Percentiles rank a stretch among this genome's conserved stretches.
phyloP scores from a whole-genome alignment of 2,329 filamentous ascomycete genomes.

The Colletotrichum karsti region DNA sequence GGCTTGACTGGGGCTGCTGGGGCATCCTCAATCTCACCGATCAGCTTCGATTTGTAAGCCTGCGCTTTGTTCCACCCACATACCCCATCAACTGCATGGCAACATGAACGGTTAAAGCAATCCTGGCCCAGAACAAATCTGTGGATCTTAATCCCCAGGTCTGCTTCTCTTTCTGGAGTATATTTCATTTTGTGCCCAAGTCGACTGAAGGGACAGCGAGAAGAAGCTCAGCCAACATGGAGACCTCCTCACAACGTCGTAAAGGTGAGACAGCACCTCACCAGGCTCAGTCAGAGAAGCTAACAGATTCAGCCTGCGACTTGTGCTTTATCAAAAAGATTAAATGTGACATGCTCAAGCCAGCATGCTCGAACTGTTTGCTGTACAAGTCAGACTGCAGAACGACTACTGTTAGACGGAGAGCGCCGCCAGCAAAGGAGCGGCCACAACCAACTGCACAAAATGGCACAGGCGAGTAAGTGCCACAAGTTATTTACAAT shows the following conservation, averaged over 20 bases:
- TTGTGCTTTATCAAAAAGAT: constrained; percentile 56
- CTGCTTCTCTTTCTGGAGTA: too few species aligned
- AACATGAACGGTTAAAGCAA: too few species aligned
- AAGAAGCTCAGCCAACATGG: constrained; percentile 30
- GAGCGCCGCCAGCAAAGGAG: constrained; percentile 28
- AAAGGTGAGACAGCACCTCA: constrained; percentile 29
- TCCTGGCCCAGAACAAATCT: too few species aligned
- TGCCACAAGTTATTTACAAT: not conserved
- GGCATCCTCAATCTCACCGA: not conserved
- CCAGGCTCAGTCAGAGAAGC: not conserved
- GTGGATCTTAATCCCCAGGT: too few species aligned
- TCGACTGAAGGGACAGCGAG: too few species aligned
- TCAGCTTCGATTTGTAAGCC: not conserved
- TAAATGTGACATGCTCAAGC: constrained; percentile 54
- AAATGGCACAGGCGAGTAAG: not conserved
- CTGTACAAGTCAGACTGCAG: constrained; percentile 50
- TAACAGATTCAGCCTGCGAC: constrained; percentile 45
- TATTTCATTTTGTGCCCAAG: too few species aligned
- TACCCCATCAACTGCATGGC: too few species aligned
- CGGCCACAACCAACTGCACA: constrained; percentile 21
- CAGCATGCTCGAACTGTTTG: constrained; percentile 51
- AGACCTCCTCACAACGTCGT: constrained; percentile 36
- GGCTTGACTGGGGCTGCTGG: not conserved
- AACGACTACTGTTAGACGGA: constrained; percentile 39
- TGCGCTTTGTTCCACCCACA: not conserved